A percentile compares a stretch with the other conserved stretches of the same genome.
Evolutionary conservation across 2,329 filamentous ascomycete species (phyloP).

Genomic region (Aureobasidium vineae): DNA sequence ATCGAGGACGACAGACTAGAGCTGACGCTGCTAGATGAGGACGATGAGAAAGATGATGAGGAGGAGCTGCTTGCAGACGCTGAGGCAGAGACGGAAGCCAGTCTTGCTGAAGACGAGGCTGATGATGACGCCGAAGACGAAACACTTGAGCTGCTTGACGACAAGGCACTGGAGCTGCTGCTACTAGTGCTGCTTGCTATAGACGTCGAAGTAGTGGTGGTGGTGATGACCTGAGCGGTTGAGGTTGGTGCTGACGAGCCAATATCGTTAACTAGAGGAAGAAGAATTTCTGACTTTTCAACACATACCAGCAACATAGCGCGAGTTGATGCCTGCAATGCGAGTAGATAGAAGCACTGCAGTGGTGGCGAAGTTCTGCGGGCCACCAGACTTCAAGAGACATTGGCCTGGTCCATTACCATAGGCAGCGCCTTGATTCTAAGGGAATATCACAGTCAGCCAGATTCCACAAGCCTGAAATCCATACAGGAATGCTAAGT

Average conservation of each 20-base stretch:
- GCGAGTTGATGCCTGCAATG: neutral
- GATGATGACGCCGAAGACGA: neutral
- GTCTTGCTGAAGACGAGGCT: neutral
- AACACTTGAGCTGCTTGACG: neutral
- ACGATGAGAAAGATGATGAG: neutral
- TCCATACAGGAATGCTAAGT: no score
- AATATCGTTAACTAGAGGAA: neutral
- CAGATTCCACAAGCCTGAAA: no score
- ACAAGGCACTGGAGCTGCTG: neutral
- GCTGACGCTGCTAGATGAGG: neutral
- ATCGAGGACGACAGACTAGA: no score
- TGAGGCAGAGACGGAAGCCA: neutral
- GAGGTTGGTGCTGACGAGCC: no score
- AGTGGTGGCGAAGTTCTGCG: neutral
- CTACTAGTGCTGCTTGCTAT: no score
- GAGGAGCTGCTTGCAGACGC: neutral
- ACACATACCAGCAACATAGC: neutral
- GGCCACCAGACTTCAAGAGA: neutral
- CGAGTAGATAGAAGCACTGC: neutral
- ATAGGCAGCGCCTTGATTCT: neutral
- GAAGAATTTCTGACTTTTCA: neutral
- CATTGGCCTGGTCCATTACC: neutral
- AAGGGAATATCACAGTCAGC: neutral
- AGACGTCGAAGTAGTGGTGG: no score
- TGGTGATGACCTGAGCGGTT: no score